A percentile compares a stretch with the other conserved stretches of the same genome.
phyloP scores from a whole-genome alignment of 768 basidiomycete species.

The Pulveroboletus sp. region DNA sequence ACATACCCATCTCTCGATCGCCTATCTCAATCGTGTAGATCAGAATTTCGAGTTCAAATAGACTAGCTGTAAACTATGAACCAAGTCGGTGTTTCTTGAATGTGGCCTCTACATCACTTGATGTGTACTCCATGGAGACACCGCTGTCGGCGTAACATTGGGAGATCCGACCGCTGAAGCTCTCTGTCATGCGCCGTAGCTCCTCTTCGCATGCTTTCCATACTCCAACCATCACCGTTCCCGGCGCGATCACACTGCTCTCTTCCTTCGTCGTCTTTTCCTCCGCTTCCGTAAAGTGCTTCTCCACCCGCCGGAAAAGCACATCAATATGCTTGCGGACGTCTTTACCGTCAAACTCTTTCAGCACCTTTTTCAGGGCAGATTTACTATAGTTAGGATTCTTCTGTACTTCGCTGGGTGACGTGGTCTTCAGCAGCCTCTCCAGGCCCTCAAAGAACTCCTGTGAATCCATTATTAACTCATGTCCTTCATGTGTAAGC shows the following conservation, averaged over 20 bases:
- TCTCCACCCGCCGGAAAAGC: slow-evolving; percentile 88
- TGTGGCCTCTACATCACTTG: slow-evolving; percentile 68
- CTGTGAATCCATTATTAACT: slow-evolving; percentile 38
- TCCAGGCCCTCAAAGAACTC: slow-evolving; percentile 95
- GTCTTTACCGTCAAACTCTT: slow-evolving; percentile 85
- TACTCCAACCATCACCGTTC: slow-evolving; percentile 73
- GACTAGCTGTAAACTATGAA: slow-evolving; percentile 14
- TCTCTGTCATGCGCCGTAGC: slow-evolving; percentile 65
- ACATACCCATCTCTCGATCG: not conserved
- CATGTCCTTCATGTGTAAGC: not conserved
- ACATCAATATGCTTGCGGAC: slow-evolving; percentile 83
- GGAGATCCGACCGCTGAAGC: slow-evolving; percentile 62
- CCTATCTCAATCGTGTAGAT: slow-evolving; percentile 10
- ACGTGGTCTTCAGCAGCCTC: slow-evolving; percentile 75
- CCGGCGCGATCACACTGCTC: slow-evolving; percentile 50
- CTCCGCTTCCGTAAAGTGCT: slow-evolving; percentile 86
- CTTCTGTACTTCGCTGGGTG: slow-evolving; percentile 69
- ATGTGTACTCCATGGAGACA: slow-evolving; percentile 67
- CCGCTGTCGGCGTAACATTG: slow-evolving; percentile 79
- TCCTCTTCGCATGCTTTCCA: slow-evolving; percentile 93
- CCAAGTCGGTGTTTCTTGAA: slow-evolving; percentile 62
- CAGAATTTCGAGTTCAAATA: slow-evolving; percentile 3
- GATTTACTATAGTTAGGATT: slow-evolving; percentile 74
- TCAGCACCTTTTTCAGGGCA: slow-evolving; percentile 77
- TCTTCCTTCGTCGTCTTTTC: slow-evolving; percentile 58